Evolutionary conservation across 371 early-diverging fungal genomes (phyloP), one percentile per base, ranked within the genome.

Genomic region (Coemansia sp.): DNA sequence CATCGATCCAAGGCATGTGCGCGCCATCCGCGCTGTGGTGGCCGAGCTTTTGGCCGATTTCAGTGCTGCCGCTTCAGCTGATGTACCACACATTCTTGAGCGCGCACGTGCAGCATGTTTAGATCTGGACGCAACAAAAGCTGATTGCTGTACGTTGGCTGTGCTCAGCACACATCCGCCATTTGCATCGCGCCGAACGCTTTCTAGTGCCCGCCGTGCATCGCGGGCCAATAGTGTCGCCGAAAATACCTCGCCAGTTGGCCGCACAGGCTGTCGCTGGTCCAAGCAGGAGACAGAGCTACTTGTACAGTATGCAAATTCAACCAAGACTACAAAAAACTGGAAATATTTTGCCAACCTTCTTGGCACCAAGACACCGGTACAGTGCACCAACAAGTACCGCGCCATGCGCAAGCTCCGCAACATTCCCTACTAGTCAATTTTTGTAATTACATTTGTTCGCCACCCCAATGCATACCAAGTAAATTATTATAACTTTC

Each of bases 311-410:
- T 73, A 69, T n/a, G 74, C 58, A 21, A 52, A 21, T 37, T 11
- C 48, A 6, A 54, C 66, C 6, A 39, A 51, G 18, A 26, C 45
- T 5, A 26, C 66, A 6, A 51, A 42, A n/a, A 70, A 70, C 47
- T 74, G 74, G 74, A 53, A 26, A 3, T 40, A 59, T 26, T 66
- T 74, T 60, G 54, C 74, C 14, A 21, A 39, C 2, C 39, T 55
- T 0, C 27, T 74, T 0, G 71, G 63, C 31, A 74, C 70, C 11
- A 74, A 74, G 31, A 58, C 74, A 5, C 50, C 61, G 4, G 16
- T 42, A 3, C 74, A 74, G 61, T 74, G 74, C 56, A 47, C 37
- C 18, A 74, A 69, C 61, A 74, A 74, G 52, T 74, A 66, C 48
- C 70, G 74, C 40, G 18, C 58, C 34, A 31, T 31, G 31, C 31